These are phyloP conservation scores for Mallotus japonicus DNA, from an alignment of 441 rosid genomes.

Conservation along the genomic window DNA sequence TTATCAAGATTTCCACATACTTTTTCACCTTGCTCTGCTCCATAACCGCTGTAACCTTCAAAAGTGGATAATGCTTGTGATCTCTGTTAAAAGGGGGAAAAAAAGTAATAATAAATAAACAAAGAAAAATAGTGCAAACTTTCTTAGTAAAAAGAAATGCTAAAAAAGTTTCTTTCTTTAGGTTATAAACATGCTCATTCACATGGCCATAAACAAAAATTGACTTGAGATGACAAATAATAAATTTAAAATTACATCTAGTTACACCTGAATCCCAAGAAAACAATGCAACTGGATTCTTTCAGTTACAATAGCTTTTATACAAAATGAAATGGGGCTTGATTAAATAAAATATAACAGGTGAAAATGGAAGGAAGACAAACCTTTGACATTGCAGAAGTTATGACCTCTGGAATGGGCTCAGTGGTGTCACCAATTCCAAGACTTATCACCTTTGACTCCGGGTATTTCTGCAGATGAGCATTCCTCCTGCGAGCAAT, in stretches of 20 bases:
- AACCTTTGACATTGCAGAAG: slow-evolving; percentile 84
- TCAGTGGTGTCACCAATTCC: slow-evolving; percentile 99
- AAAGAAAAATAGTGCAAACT: not conserved
- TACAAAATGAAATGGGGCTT: not conserved
- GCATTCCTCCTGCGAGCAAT: slow-evolving; percentile 86
- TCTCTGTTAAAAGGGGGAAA: slow-evolving; percentile 53
- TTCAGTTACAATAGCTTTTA: not conserved
- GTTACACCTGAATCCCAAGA: not conserved
- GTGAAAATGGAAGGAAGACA: slow-evolving; percentile 12
- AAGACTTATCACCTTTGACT: slow-evolving; percentile 86
- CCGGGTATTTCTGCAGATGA: slow-evolving; percentile 79
- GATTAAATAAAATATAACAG: not conserved
- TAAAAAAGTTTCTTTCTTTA: not conserved
- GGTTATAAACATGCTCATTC: not conserved
- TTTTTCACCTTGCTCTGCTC: slow-evolving; percentile 96
- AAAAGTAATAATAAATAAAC: not conserved
- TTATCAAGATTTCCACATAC: slow-evolving; percentile 38
- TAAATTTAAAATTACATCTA: not conserved
- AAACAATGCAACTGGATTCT: not conserved
- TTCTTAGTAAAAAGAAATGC: not conserved
- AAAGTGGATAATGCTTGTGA: slow-evolving; percentile 69
- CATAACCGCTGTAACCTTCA: slow-evolving; percentile 95
- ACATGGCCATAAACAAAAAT: not conserved
- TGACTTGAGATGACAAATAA: not conserved
- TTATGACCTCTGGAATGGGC: slow-evolving; percentile 93